phyloP scores from a whole-genome alignment of 2,329 filamentous ascomycete species.

The Helotiales sp. region DNA sequence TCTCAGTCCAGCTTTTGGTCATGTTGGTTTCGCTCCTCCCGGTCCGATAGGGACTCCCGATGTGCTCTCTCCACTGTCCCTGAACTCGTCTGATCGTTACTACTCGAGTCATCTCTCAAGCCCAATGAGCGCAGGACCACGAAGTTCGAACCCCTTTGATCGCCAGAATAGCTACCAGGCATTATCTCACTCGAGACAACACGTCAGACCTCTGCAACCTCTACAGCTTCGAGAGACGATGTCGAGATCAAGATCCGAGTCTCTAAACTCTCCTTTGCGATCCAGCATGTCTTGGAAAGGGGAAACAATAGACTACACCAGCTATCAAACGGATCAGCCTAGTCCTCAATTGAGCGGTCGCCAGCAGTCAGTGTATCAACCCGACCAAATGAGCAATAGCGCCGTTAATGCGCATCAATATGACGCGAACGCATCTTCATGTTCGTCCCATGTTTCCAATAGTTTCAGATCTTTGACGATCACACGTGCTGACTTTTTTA shows the following conservation, averaged over 20 bases:
- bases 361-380: conserved; percentile 51
- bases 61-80: conserved; percentile 57
- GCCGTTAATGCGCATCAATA: conserved; percentile 47
- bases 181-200: conserved; percentile 44
- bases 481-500: conserved; percentile 24
- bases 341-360: conserved; percentile 49
- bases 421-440: conserved; percentile 52
- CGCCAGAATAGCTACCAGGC: conserved; percentile 50
- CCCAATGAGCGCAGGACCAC: conserved; percentile 47
- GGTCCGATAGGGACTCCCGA: conserved; percentile 52
- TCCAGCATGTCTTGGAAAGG: conserved; percentile 65
- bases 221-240: conserved; percentile 59
- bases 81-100: conserved; percentile 55
- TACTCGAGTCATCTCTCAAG: conserved; percentile 49
- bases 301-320: conserved; percentile 55
- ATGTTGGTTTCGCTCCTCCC: conserved; percentile 62
- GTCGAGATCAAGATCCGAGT: conserved; percentile 56
- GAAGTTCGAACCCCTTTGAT: conserved; percentile 53
- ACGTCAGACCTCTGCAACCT: conserved; percentile 55
- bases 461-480: conserved; percentile 22
- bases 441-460: conserved; percentile 37
- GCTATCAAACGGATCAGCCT: conserved; percentile 46
- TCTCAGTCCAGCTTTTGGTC: conserved; percentile 66
- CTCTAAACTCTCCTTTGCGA: conserved; percentile 57
- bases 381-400: conserved; percentile 46